Base-by-base conservation (phyloP, 768 basidiomycete species). In the Russula lepida region DNA sequence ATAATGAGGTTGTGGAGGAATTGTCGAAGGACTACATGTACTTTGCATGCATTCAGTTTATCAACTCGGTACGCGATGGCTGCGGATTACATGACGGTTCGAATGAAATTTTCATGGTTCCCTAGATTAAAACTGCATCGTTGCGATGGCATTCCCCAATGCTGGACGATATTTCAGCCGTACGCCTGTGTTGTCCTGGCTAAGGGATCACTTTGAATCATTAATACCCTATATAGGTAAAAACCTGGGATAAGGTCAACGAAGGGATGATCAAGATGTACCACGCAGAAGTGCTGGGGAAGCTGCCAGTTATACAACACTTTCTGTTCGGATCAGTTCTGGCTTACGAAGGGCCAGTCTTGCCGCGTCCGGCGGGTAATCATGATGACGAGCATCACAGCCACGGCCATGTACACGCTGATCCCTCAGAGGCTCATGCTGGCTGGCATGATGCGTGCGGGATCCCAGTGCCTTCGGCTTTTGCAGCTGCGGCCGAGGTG, bases 211-310 rank as follows among this genome's bases (percentile, higher is more conserved):
- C 6, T 27, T 30, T 12, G 28, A 6, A 28, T 30, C 17, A 3
- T 21, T 6, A 21, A 28, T 35, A 6, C 21, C 9, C 27, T 44
- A 25, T 55, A 11, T 21, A 77, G 86, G 86, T 92, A 4, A 92
- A 89, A 73, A 86, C 89, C 11, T 98, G 95, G 95, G 89, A 92
- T 68, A 98, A 97, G 72, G 92, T 98, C 66, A 98, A 98, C 72
- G 74, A 79, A 6, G 95, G 95, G 4, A 97, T 99, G 92, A 79
- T 90, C 73, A 99, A 98, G 73, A 98, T 99, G 95, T 98, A 95
- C 75, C 79, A 79, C 47, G 95, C 92, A 39, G 95, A 99, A 72
- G 95, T 99, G 0, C 79, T 98, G 12, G 89, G 87, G 60, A 98
- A 98, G 69, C 84, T 98, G 2, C 95, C 97, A 1, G 93, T 99